phyloP scores from a whole-genome alignment of 768 basidiomycete species.

The Cystobasidium tubakii region DNA sequence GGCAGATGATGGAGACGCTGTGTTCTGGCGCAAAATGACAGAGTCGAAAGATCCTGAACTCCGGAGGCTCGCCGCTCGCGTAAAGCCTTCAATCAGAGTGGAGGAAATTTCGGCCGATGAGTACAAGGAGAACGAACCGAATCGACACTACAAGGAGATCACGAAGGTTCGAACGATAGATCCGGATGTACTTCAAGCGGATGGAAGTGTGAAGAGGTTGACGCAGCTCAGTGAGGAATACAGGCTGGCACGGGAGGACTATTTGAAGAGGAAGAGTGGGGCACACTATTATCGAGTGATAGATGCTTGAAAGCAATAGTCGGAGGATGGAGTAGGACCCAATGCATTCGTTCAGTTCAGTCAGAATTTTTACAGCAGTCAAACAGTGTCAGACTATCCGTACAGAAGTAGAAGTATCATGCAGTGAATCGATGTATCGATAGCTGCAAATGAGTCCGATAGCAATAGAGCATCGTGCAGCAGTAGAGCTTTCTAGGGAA shows the following conservation, averaged over 20 bases:
- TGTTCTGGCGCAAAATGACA: constrained; percentile 36
- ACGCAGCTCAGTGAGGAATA: constrained; percentile 36
- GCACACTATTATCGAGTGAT: background rate
- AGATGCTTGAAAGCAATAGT: background rate
- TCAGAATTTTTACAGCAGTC: background rate
- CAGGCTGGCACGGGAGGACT: background rate
- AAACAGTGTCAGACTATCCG: background rate
- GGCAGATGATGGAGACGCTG: constrained; percentile 12
- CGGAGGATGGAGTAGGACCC: background rate
- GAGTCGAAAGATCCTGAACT: constrained; percentile 19
- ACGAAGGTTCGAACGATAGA: constrained; percentile 37
- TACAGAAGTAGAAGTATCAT: too few relatives aligned
- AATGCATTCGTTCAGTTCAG: background rate
- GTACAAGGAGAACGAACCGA: background rate
- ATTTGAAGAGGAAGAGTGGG: constrained; percentile 21
- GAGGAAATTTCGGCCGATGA: constrained; percentile 1
- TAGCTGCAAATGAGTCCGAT: too few relatives aligned
- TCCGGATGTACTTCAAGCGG: constrained; percentile 36
- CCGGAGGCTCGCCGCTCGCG: constrained; percentile 25
- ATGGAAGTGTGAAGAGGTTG: constrained; percentile 15
- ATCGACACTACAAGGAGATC: background rate
- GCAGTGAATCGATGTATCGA: too few relatives aligned
- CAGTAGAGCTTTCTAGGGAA: too few relatives aligned
- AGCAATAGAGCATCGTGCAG: too few relatives aligned
- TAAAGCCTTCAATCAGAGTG: constrained; percentile 2